Evolutionary conservation across 306 rosid species (phyloP), one percentile per base, ranked within the genome.

Genomic region (Erythrophleum fordii): DNA sequence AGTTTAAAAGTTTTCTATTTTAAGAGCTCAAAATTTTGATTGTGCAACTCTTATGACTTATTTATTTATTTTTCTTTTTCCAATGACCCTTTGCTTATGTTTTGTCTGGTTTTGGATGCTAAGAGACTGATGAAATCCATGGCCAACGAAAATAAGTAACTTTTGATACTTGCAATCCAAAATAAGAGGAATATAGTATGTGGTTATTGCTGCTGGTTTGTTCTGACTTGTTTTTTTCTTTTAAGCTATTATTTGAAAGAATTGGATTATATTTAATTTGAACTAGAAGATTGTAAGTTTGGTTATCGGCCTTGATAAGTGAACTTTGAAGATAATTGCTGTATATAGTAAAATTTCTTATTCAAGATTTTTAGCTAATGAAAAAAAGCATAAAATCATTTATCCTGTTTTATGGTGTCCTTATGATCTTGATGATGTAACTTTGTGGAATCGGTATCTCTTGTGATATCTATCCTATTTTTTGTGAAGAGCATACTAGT

Each of bases 51-150:
- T n/a, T 62, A 1, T 23, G 23, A 7, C 11, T 0, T 34, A 37
- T 17, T 34, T 0, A 10, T 72, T 29, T 28, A 1, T 14, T 48
- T 70, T 18, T 49, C 6, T 3, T n/a, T 16, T 20, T 71, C 23
- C 2, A 37, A 73, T 31, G 51, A 53, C 12, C 14, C 25, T 23
- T 29, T 26, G 58, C 14, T 18, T 45, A 31, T 34, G 11, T 34
- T 44, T 66, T 4, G 12, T 11, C 17, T 64, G 48, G 22, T 58
- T 59, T 81, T 70, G 69, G 35, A 59, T 65, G 61, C 72, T 17
- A 70, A 23, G 80, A 35, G 44, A 56, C 14, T 25, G 17, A 53
- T 35, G 39, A 56, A 75, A 16, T 25, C 37, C 53, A 35, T 56
- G 8, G 55, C 0, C 2, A 23, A 66, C 51, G 45, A 66, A 18